Evolutionary conservation across 805 yeast species (phyloP), one percentile per base, ranked within the genome.

Genomic region (Candida nanaspora): DNA sequence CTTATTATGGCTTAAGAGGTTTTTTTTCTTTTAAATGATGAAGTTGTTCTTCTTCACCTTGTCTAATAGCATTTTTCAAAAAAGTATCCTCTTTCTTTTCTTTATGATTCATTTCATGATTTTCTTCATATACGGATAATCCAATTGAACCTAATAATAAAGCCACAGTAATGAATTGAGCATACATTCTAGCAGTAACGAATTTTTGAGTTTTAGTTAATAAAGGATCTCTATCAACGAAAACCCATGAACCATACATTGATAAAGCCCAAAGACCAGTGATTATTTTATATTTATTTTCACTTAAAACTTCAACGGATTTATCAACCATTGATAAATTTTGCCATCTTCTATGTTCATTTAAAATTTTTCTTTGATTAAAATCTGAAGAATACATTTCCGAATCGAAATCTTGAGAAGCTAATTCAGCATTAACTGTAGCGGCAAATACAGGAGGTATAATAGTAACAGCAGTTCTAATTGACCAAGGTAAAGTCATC

Each of bases 101-200:
- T 29, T 58, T 63, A 57, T 48, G 63, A 41, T 53, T 56, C 14
- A 65, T 59, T 26, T 61, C 74, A 48, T 74, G 23, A 49, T 77
- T 72, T 47, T 74, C 78, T 50, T 82, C 87, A 47, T 77, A 80
- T 62, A 79, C 72, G 35, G 80, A 69, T 48, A 81, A 63, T 39
- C 79, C 78, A 53, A 86, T 72, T 0, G 93, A 77, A 19, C 80
- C 87, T 41, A 86, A 61, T 48, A 86, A 64, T 46, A 86, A 64
- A 10, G 74, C 73, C 40, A 86, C 88, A 2, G 95, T 83, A 41
- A 84, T 63, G 48, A 82, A 85, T 62, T 86, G 95, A 10, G 95
- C 95, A 57, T 86, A 86, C 84, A 86, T 86, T 74, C 95, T 80
- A 26, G 94, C 94, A 57, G 82, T 89, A 27, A 83, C 93, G 37